Evolutionary conservation across 2,329 filamentous ascomycete genomes (phyloP), one percentile per base, ranked within the genome.

Genomic region (Fusarium sororula): DNA sequence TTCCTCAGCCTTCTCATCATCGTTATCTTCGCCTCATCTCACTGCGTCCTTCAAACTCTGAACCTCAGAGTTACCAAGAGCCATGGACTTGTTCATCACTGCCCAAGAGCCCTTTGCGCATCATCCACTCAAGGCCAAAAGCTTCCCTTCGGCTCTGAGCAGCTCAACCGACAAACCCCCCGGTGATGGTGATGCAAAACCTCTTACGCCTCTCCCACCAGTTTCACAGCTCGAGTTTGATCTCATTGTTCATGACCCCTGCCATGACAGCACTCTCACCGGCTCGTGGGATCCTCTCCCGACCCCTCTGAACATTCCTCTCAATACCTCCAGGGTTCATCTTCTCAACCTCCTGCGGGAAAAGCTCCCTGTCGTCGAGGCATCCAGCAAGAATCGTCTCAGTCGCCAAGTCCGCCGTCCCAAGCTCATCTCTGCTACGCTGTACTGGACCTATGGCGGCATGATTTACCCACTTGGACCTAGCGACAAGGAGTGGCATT

Each of bases 1-100:
- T n/a, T 44, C 37, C 44, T 50, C 56, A 32, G 28, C 37, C 62
- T 58, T 37, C 28, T 59, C 54, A 44, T 35, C 30, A 42, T 56
- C 24, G 35, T 35, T 35, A 30, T 30, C 24, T 47, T 32, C 26
- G 57, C 45, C 45, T 39, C 37, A 45, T 28, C 42, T 63, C 60
- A 50, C 57, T 54, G 15, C 26, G n/a, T 26, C 32, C 35, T 68
- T 54, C 45, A 61, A 37, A 11, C 9, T 64, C 48, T 20, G 20
- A 12, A 35, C 10, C 44, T 32, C 37, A 24, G 18, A 42, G 37
- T 39, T 22, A 38, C 15, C 26, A 47, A 15, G 12, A 30, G 44
- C 8, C 37, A 78, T 78, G 77, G 77, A 78, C 45, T 69, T 79
- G 32, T 78, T 76, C 60, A 78, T 78, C 62, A 78, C 77, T 13